Percentiles rank a stretch among this genome's conserved stretches.
Evolutionary conservation across 768 basidiomycete species (phyloP).

Genomic region (Leucocoprinus sp.): DNA sequence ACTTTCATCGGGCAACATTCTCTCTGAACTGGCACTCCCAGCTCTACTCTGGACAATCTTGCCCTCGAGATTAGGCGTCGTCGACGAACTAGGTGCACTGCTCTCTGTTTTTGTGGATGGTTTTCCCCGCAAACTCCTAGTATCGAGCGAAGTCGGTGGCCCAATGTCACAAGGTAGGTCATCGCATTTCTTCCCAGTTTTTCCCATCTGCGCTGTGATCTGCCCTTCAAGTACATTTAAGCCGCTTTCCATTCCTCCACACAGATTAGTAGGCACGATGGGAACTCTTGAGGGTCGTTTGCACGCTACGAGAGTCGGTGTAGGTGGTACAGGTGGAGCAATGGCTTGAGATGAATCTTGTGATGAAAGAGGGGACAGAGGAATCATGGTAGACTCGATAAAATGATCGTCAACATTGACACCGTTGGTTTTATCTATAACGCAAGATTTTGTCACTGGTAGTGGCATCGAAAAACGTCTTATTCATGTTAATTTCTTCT

Average conservation of each 20-base stretch:
- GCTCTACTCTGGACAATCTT: conserved; percentile 6
- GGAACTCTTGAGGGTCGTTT: conserved; percentile 15
- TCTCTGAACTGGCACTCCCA: conserved; percentile 18
- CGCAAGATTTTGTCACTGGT: conserved; percentile 3
- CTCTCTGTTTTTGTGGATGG: neutral
- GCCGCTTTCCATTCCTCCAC: conserved; percentile 38
- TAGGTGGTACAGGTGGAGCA: conserved; percentile 33
- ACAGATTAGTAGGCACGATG: conserved; percentile 14
- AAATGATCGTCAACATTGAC: no score
- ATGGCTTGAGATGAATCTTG: conserved; percentile 12
- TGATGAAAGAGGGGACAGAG: conserved; percentile 1
- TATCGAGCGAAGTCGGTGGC: no score
- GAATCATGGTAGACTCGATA: neutral
- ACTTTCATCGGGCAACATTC: conserved; percentile 34
- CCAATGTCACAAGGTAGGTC: no score
- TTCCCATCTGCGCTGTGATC: conserved; percentile 66
- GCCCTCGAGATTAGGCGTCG: conserved; percentile 29
- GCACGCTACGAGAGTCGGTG: conserved; percentile 38
- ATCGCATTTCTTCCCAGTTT: conserved; percentile 21
- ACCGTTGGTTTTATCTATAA: neutral
- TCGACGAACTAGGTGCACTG: neutral
- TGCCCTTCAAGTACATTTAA: conserved; percentile 67
- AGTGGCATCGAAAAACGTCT: conserved; percentile 50
- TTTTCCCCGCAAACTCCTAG: neutral
- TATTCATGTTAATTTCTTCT: conserved; percentile 26